A percentile compares a stretch with the other conserved stretches of the same genome.
Conservation (phyloP, 2,329 filamentous ascomycete genomes). For the Penicillium sp. region DNA sequence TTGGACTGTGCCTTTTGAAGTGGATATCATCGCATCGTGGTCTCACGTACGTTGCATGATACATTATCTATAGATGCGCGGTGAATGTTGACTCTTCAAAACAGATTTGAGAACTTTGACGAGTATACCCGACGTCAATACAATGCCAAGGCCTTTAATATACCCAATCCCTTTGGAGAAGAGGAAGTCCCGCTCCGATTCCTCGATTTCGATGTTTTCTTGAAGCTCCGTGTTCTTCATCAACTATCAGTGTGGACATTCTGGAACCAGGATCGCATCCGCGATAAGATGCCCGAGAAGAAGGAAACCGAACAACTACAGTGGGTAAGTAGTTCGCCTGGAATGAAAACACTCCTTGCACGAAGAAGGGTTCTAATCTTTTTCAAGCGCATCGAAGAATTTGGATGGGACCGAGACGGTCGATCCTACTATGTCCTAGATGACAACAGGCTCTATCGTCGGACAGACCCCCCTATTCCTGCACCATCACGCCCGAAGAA, state of each 20-base stretch:
- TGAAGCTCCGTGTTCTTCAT: conserved; percentile 78
- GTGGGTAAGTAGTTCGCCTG: conserved; percentile 66
- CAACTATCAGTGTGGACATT: conserved; percentile 90
- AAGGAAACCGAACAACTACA: conserved; percentile 78
- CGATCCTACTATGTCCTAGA: conserved; percentile 89
- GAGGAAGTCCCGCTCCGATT: conserved; percentile 76
- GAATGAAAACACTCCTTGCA: neutral
- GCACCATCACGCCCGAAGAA: conserved; percentile 62
- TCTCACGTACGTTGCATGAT: conserved; percentile 69
- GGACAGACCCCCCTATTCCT: conserved; percentile 73
- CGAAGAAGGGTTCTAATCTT: conserved; percentile 12
- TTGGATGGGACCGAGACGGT: conserved; percentile 85
- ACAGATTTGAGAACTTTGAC: conserved; percentile 83
- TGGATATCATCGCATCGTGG: conserved; percentile 92
- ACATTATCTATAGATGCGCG: neutral
- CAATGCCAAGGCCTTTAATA: conserved; percentile 71
- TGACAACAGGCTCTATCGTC: conserved; percentile 89
- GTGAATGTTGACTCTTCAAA: conserved; percentile 10
- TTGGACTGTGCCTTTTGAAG: conserved; percentile 86
- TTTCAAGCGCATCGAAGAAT: conserved; percentile 49
- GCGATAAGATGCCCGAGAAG: conserved; percentile 82
- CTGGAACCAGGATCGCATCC: conserved; percentile 81
- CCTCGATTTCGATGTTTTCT: conserved; percentile 77
- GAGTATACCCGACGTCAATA: conserved; percentile 92
- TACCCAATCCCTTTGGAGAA: conserved; percentile 81